A percentile compares a stretch with the other conserved stretches of the same genome.
phyloP scores from a whole-genome alignment of 345 rosid species.

The Aquilaria malaccensis region DNA sequence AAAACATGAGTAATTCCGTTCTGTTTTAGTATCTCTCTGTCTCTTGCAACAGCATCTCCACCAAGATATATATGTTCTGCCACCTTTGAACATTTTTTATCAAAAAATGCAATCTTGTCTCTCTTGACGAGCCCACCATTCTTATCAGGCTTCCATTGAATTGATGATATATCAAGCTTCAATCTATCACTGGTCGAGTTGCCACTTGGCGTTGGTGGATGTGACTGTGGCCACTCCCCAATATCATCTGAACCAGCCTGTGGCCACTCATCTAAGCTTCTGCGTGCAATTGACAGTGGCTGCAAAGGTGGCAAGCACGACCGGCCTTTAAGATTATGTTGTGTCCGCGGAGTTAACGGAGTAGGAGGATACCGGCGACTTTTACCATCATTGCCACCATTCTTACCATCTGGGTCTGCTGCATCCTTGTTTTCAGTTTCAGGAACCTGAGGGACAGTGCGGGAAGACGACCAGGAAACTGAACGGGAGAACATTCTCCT shows the following conservation, averaged over 20 bases:
- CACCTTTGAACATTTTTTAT: conserved; percentile 94
- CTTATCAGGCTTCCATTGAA: conserved; percentile 56
- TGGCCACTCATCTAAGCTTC: conserved; percentile 99
- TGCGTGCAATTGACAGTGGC: conserved; percentile 81
- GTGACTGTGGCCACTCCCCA: conserved; percentile 84
- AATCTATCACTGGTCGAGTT: conserved; percentile 76
- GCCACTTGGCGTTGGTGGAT: conserved; percentile 77
- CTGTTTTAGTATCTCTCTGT: conserved; percentile 66
- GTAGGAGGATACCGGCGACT: conserved; percentile 49
- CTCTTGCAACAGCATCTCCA: conserved; percentile 94
- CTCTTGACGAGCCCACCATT: conserved; percentile 73
- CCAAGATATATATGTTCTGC: conserved; percentile 95
- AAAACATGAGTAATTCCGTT: conserved; percentile 90
- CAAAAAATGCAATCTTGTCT: conserved; percentile 91
- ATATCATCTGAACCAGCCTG: conserved; percentile 90
- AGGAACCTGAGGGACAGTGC: conserved; percentile 58
- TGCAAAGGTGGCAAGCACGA: conserved; percentile 94
- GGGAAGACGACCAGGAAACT: conserved; percentile 94
- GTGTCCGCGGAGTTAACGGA: conserved; percentile 88
- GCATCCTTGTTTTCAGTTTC: conserved; percentile 39
- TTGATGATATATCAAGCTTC: conserved; percentile 87
- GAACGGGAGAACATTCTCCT: conserved; percentile 91
- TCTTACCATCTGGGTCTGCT: conserved; percentile 34
- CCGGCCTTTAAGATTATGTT: conserved; percentile 77
- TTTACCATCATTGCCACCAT: conserved; percentile 29